Base-by-base conservation (phyloP, 768 basidiomycete genomes). In the Hortiboletus flavorubellus region DNA sequence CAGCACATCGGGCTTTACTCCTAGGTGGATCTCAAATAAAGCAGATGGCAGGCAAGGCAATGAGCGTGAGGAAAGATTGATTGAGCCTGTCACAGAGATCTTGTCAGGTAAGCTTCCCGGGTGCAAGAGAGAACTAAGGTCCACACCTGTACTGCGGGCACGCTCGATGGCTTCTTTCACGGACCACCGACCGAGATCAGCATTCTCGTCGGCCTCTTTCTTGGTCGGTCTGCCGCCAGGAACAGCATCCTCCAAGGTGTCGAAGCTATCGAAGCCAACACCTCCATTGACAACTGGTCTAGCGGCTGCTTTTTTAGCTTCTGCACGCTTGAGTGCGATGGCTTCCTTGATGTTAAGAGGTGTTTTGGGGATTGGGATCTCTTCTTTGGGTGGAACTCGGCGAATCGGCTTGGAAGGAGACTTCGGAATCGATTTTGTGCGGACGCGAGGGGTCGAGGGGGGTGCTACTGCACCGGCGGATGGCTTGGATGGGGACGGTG, bases 11-110 rank as follows among this genome's bases (percentile, higher is more conserved):
- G 91, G 86, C 5, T 76, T 89, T 50, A 93, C 73, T 7, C 84
- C 85, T 29, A 93, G 76, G 70, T 93, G 91, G 10, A 90, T 80
- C 60, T 91, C 87, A 63, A 90, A 93, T 26, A 93, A 73, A 1
- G 81, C 85, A 4, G 87, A 86, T 5, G 91, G 91, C 21, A 93
- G 67, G 66, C 89, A 89, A 4, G 77, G 79, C 57, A 93, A 72
- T 46, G 80, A 81, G 56, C 91, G 84, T 23, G 89, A 84, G 7
- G 86, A 79, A 59, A 93, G 73, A 71, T 92, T 93, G 64, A 93
- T 75, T 37, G 80, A 76, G 60, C 89, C 90, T 90, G 77, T 72
- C 50, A 56, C 59, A 59, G 38, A 59, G 56, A 71, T 65, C 78
- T 78, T 80, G 71, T 65, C 61, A 64, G 63, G 77, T 82, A 64